Base-by-base conservation (phyloP, 176 grass and related monocot genomes). In the Pontederia crassipes region DNA sequence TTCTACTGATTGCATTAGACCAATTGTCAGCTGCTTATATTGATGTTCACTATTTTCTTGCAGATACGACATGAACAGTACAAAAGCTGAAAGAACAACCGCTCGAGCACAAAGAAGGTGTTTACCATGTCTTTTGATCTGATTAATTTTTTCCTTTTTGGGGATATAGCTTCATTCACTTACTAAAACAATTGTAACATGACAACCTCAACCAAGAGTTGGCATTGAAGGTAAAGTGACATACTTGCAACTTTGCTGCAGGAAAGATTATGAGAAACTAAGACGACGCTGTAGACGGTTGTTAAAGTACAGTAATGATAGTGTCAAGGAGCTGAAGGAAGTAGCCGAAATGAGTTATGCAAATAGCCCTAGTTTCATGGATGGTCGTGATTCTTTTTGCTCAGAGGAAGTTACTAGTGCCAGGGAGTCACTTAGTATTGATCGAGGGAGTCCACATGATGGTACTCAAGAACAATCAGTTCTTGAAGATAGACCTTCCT, bases 231-330 rank as follows among this genome's bases (percentile, higher is more conserved):
- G 47, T 28, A 8, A 8, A 48, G 14, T 0, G 8, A 15, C 49
- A 12, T 49, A 6, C 13, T 78, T 72, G 54, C 64, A 49, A 45
- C 69, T 74, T 17, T 80, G 48, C 52, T 89, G 59, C 69, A 98
- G 94, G 88, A 91, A 77, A 62, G 79, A 74, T 16, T 89, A 79
- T 73, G 93, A 88, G 77, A 98, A 89, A 70, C 77, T 98, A 45
- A 88, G 87, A 68, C 78, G 79, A 49, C 87, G 81, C 26, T 98
- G 93, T 63, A 69, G 72, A 40, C 76, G 77, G 70, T 75, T 92
- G 69, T 45, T 86, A 61, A 83, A 68, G 79, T 75, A 73, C 8
- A 69, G 66, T 64, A 87, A 75, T 58, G 69, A 64, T 55, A 82
- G 76, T 75, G 8, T 56, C 32, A 88, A 82, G 74, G 71, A 79